A percentile compares a stretch with the other conserved stretches of the same genome.
Conservation (phyloP, 1,139 yeast genomes). For the Kurtzmaniella quercitrusa region DNA sequence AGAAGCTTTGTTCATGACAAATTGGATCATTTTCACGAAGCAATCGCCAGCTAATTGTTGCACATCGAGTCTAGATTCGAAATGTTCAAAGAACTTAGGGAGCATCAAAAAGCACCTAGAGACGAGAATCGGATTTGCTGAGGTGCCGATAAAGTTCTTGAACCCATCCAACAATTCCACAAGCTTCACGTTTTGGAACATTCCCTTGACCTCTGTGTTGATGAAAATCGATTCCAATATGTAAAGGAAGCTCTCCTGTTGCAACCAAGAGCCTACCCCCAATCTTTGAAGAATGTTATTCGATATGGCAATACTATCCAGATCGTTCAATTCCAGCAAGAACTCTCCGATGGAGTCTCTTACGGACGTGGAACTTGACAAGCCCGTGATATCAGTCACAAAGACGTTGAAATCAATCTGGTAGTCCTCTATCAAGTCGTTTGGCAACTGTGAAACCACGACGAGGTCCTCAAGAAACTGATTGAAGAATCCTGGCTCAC, state of each 20-base stretch:
- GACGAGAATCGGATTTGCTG: slow-evolving; percentile 26
- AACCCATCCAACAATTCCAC: slow-evolving; percentile 20
- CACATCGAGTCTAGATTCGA: slow-evolving; percentile 28
- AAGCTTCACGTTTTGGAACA: slow-evolving; percentile 17
- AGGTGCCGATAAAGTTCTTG: slow-evolving; percentile 14
- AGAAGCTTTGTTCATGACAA: slow-evolving; percentile 17
- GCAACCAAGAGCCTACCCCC: slow-evolving; percentile 17
- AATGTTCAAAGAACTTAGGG: slow-evolving; percentile 57
- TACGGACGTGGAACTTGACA: slow-evolving; percentile 42
- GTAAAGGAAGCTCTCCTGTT: slow-evolving; percentile 37
- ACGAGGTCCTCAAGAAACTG: slow-evolving; percentile 21
- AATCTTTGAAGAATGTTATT: slow-evolving; percentile 8
- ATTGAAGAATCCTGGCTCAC: slow-evolving; percentile 8
- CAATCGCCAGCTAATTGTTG: slow-evolving; percentile 34
- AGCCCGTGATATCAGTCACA: slow-evolving; percentile 70
- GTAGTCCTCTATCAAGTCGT: slow-evolving; percentile 27
- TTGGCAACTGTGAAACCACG: slow-evolving; percentile 22
- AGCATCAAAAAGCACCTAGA: slow-evolving; percentile 45
- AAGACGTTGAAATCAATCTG: slow-evolving; percentile 59
- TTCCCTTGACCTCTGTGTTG: slow-evolving; percentile 36
- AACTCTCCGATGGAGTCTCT: slow-evolving; percentile 55
- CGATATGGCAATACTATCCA: slow-evolving; percentile 30
- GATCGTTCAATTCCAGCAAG: slow-evolving; percentile 38
- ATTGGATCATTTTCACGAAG: slow-evolving; percentile 30
- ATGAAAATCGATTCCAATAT: slow-evolving; percentile 39